A percentile compares a stretch with the other conserved stretches of the same genome.
phyloP scores from a whole-genome alignment of 106 monocot genomes.

The Allium sativum region DNA sequence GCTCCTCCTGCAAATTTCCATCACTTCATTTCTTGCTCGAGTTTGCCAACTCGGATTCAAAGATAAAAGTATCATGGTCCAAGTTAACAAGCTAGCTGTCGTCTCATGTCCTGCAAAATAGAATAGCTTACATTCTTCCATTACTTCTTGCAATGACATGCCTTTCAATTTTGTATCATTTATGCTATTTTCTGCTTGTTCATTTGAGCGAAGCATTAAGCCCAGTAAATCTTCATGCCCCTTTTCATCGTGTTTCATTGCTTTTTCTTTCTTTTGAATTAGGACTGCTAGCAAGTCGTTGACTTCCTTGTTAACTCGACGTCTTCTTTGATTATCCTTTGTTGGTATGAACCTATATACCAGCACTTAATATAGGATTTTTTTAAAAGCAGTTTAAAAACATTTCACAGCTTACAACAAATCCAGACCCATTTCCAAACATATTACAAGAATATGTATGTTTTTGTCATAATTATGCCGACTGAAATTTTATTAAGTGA shows the following conservation, averaged over 20 bases:
- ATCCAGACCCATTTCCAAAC: too few relatives aligned
- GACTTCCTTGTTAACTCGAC: slow-evolving; percentile 21
- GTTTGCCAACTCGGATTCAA: slow-evolving; percentile 54
- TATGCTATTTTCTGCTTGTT: not conserved
- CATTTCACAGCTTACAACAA: too few relatives aligned
- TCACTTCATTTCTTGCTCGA: slow-evolving; percentile 53
- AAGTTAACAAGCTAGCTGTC: slow-evolving; percentile 37
- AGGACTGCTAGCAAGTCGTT: slow-evolving; percentile 17
- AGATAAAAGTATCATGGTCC: slow-evolving; percentile 50
- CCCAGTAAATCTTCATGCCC: slow-evolving; percentile 38
- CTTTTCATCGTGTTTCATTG: slow-evolving; percentile 20
- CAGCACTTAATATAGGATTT: too few relatives aligned
- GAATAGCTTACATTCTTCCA: slow-evolving; percentile 68
- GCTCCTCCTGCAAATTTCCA: slow-evolving; percentile 22
- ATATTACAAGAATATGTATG: too few relatives aligned
- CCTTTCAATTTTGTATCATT: slow-evolving; percentile 10
- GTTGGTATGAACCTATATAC: slow-evolving; percentile 40
- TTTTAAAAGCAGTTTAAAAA: too few relatives aligned
- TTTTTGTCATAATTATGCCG: too few relatives aligned
- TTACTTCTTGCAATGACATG: slow-evolving; percentile 45
- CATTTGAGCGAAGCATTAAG: slow-evolving; percentile 36
- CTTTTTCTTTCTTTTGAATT: slow-evolving; percentile 40
- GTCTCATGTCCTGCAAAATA: slow-evolving; percentile 80
- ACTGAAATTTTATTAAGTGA: too few relatives aligned
- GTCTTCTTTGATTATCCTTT: slow-evolving; percentile 22